Evolutionary conservation across 78 protist genomes (phyloP).

Genomic region (Dictyostelium intermedium): DNA sequence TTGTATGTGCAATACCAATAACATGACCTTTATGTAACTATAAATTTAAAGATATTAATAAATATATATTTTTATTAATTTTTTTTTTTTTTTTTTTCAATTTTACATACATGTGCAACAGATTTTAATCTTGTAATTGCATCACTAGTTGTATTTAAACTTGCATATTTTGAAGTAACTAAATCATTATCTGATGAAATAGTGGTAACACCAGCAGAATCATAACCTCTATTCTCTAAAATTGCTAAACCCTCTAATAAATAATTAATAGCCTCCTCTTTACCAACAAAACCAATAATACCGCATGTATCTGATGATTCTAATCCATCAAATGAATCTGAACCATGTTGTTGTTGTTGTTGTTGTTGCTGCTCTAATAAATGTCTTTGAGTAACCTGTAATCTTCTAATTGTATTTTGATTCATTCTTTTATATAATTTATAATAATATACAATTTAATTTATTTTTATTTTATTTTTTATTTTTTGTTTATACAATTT

Average conservation of each 20-base stretch:
- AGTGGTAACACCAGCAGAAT: slow-evolving; percentile 78
- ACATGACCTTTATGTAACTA: slow-evolving; percentile 81
- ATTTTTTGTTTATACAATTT: too few relatives aligned
- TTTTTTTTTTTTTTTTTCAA: neutral
- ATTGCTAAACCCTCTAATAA: slow-evolving; percentile 73
- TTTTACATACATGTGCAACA: slow-evolving; percentile 56
- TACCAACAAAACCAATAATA: slow-evolving; percentile 77
- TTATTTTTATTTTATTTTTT: too few relatives aligned
- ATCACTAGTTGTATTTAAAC: slow-evolving; percentile 76
- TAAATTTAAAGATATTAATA: neutral
- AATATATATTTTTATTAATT: neutral
- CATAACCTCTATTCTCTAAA: slow-evolving; percentile 80
- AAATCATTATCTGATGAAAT: slow-evolving; percentile 52
- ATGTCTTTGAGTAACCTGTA: slow-evolving; percentile 65
- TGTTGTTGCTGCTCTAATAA: neutral
- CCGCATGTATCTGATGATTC: slow-evolving; percentile 69
- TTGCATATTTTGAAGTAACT: slow-evolving; percentile 77
- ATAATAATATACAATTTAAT: neutral
- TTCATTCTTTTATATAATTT: slow-evolving; percentile 13
- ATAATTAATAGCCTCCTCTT: slow-evolving; percentile 67
- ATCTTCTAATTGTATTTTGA: slow-evolving; percentile 40
- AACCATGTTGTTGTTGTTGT: neutral
- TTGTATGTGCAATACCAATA: slow-evolving; percentile 82
- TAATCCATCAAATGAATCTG: neutral
- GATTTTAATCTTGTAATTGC: slow-evolving; percentile 72